A percentile compares a stretch with the other conserved stretches of the same genome.
Conservation (phyloP, 164 flowering plant species). For the Aristolochia contorta region DNA sequence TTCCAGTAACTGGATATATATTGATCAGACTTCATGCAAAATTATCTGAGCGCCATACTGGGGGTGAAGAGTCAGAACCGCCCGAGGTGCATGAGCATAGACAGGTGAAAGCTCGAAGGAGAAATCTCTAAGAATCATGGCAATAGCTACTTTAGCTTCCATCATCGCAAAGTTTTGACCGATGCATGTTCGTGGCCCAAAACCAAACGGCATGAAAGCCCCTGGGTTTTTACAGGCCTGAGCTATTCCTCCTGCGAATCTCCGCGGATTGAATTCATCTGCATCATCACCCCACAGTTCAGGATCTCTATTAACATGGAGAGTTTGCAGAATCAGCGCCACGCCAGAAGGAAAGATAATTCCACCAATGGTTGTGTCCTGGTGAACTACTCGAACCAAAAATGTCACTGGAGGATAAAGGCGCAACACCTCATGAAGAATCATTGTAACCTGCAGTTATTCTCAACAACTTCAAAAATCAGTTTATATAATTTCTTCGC, state of each 20-base stretch:
- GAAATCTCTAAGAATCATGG: conserved; percentile 4
- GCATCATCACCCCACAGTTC: conserved; percentile 4
- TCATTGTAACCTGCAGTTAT: conserved; percentile 5
- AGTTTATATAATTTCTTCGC: too few species aligned
- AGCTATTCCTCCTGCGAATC: conserved; percentile 4
- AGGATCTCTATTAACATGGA: conserved; percentile 5
- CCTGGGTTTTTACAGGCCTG: conserved; percentile 6
- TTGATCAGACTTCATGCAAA: background rate
- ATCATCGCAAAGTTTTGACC: conserved; percentile 4
- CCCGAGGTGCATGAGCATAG: conserved; percentile 8
- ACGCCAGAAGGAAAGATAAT: conserved; percentile 1
- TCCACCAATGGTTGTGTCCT: conserved; percentile 1
- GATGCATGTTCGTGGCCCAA: conserved; percentile 5
- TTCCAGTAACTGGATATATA: background rate
- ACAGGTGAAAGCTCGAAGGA: conserved; percentile 3
- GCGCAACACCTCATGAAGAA: conserved; percentile 7
- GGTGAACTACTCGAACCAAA: background rate
- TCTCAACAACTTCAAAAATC: too few species aligned
- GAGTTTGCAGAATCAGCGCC: background rate
- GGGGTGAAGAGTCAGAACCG: conserved; percentile 5
- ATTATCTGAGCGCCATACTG: conserved; percentile 9
- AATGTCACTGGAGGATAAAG: conserved; percentile 1
- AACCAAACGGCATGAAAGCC: conserved; percentile 5
- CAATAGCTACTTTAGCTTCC: conserved; percentile 6
- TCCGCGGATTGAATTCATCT: conserved; percentile 5